These are phyloP conservation scores for Danielia oregonensis DNA, from an alignment of 805 yeast species.

Conservation along the genomic window DNA sequence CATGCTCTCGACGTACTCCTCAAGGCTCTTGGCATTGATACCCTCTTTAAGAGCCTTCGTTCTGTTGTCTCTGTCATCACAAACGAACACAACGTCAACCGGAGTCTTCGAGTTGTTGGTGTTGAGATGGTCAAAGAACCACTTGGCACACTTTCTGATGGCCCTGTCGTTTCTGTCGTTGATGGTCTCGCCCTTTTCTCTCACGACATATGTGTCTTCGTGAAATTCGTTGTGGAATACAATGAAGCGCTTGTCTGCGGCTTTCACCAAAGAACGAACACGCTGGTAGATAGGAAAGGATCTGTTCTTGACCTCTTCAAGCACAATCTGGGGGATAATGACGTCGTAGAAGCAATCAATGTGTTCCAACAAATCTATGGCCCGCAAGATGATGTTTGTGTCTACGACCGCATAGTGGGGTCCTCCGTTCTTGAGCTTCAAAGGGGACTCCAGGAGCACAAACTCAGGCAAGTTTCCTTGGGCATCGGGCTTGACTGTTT, in stretches of 20 bases:
- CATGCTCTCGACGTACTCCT: constrained; percentile 66
- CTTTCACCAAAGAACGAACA: constrained; percentile 69
- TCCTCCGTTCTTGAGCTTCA: constrained; percentile 44
- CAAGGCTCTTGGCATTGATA: constrained; percentile 51
- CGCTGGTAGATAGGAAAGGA: constrained; percentile 87
- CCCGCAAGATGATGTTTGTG: constrained; percentile 82
- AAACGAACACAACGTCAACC: constrained; percentile 54
- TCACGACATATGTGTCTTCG: constrained; percentile 60
- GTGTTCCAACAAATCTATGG: constrained; percentile 86
- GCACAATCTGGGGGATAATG: constrained; percentile 89
- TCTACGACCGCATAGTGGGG: constrained; percentile 84
- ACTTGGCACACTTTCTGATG: constrained; percentile 68
- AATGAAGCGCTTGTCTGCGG: constrained; percentile 76
- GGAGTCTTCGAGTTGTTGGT: constrained; percentile 22
- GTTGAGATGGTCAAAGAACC: constrained; percentile 67
- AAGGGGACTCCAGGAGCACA: constrained; percentile 62
- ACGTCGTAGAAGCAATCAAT: constrained; percentile 78
- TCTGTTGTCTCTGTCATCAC: constrained; percentile 75
- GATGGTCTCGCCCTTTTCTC: constrained; percentile 65
- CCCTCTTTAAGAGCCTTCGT: constrained; percentile 53
- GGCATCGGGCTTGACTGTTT: constrained; percentile 56
- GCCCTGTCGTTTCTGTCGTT: constrained; percentile 93
- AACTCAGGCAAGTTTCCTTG: constrained; percentile 63
- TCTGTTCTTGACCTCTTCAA: constrained; percentile 87
- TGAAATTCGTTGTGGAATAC: constrained; percentile 93